phyloP scores from a whole-genome alignment of 1,139 yeast species.

The Saccharomycopsis hybrid region DNA sequence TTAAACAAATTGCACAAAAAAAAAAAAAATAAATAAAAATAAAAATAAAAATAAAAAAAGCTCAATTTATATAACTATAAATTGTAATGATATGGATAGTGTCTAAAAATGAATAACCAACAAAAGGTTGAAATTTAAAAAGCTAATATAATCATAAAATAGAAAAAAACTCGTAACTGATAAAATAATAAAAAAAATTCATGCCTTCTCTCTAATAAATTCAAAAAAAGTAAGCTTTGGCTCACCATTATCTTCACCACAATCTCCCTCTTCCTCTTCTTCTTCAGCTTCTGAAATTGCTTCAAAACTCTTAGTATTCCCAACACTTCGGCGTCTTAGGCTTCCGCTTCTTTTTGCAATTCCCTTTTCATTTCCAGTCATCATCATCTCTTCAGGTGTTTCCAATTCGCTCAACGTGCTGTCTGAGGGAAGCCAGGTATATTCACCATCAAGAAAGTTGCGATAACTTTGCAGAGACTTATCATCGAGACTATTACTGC shows the following conservation, averaged over 20 bases:
- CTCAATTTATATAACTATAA: background rate
- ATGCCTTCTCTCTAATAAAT: background rate
- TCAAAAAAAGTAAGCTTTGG: background rate
- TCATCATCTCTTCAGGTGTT: too few species aligned
- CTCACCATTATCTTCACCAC: background rate
- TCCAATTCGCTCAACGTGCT: too few species aligned
- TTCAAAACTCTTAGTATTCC: background rate
- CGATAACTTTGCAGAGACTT: background rate
- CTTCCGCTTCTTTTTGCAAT: background rate
- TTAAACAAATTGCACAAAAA: too few species aligned
- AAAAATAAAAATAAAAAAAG: background rate
- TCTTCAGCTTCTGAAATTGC: conserved; percentile 5
- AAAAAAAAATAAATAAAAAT: background rate
- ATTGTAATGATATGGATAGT: too few species aligned
- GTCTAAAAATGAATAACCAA: background rate
- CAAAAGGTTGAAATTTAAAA: background rate
- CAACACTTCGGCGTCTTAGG: background rate
- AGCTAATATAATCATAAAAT: background rate
- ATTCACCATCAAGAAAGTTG: background rate
- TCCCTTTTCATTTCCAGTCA: background rate
- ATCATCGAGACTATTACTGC: background rate
- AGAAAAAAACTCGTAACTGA: background rate
- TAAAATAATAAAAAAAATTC: background rate
- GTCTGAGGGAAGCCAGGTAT: too few species aligned
- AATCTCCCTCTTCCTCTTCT: conserved; percentile 4